Percentiles rank a stretch among this genome's conserved stretches.
Conservation (phyloP, 1,139 yeast genomes). For the Debaryomyces subglobosus region DNA sequence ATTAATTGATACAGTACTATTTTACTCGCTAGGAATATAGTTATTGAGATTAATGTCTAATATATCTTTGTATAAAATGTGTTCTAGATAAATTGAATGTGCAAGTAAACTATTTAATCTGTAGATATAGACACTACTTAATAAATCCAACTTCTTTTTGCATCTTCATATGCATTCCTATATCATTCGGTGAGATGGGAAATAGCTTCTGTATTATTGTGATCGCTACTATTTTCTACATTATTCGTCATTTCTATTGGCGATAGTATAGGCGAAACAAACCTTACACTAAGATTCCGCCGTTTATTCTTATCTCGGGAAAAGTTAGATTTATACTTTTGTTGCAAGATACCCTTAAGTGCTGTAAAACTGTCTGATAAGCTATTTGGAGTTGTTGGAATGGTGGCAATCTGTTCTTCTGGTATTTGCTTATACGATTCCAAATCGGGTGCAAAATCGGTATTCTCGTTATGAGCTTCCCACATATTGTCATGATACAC, state of each 20-base stretch:
- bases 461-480: neutral
- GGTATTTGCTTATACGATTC: neutral
- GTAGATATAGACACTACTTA: too few species aligned
- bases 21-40: too few species aligned
- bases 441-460: neutral
- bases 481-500: neutral
- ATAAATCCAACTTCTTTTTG: too few species aligned
- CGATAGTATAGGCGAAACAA: constrained; percentile 2
- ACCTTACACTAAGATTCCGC: constrained; percentile 2
- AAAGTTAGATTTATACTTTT: constrained; percentile 7
- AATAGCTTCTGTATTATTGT: neutral
- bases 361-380: constrained; percentile 6
- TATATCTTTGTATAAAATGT: neutral
- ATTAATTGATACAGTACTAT: too few species aligned
- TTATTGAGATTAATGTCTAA: neutral
- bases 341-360: constrained; percentile 5
- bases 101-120: too few species aligned
- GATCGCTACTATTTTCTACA: neutral
- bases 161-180: neutral
- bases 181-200: neutral
- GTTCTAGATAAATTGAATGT: too few species aligned
- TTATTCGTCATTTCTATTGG: constrained; percentile 7
- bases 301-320: neutral
- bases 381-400: neutral
- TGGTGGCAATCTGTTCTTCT: neutral